Percentiles rank a stretch among this genome's conserved stretches.
These are phyloP conservation scores for Setomelanomma holmii DNA, from an alignment of 2,329 filamentous ascomycete genomes.

Conservation along the genomic window DNA sequence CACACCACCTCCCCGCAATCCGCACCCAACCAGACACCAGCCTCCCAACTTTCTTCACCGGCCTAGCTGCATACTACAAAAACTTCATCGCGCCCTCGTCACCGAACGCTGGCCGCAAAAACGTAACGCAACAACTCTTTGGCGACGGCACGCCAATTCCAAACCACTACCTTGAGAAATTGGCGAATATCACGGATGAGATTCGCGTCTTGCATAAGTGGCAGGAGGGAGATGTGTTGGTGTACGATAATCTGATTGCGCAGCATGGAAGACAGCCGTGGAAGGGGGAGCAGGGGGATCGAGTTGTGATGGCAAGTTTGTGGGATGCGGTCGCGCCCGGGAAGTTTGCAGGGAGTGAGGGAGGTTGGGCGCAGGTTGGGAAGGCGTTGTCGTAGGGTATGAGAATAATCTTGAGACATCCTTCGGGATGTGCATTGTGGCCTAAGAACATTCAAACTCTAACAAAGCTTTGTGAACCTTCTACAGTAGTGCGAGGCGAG, in stretches of 20 bases:
- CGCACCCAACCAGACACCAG: conserved; percentile 8
- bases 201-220: conserved; percentile 13
- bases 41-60: conserved; percentile 19
- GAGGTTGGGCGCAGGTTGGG: conserved; percentile 57
- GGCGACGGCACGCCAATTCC: conserved; percentile 18
- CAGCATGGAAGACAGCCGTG: conserved; percentile 16
- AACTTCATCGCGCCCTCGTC: conserved; percentile 23
- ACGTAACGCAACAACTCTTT: conserved; percentile 18
- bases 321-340: conserved; percentile 48
- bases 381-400: conserved; percentile 42
- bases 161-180: conserved; percentile 10
- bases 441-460: too few relatives aligned
- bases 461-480: too few relatives aligned
- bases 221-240: conserved; percentile 17
- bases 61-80: conserved; percentile 56
- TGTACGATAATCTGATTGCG: conserved; percentile 19
- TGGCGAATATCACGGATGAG: conserved; percentile 11
- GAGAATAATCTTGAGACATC: not conserved
- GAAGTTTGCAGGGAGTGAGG: conserved; percentile 50
- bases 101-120: conserved; percentile 3
- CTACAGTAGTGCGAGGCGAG: too few relatives aligned
- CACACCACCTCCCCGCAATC: conserved; percentile 14
- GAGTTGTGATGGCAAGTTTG: conserved; percentile 13
- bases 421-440: too few relatives aligned
- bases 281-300: conserved; percentile 8